Evolutionary conservation across 2,329 filamentous ascomycete genomes (phyloP), one percentile per base, ranked within the genome.

Genomic region (Capronia americana): DNA sequence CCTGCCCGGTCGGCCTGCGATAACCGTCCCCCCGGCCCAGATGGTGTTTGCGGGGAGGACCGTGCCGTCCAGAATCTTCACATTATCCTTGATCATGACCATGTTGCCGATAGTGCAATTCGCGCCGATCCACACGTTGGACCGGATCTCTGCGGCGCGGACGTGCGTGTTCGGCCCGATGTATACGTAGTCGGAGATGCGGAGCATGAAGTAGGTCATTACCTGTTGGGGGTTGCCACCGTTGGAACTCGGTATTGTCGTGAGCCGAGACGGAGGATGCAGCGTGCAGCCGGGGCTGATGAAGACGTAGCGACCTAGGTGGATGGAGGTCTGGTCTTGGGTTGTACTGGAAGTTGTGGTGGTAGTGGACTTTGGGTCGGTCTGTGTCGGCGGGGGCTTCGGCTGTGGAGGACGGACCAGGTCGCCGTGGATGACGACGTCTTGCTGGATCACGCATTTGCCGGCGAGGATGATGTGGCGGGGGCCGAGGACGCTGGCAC

Each of bases 381-480:
- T 78, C 1, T 78, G 70, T 65, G 65, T 32, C 4, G 68, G 59
- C 20, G 71, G 28, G n/a, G 71, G 32, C 38, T 58, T 68, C 59
- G 50, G 1, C 86, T 88, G 72, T 81, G 88, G 76, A 76, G 87
- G 60, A 74, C 82, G 87, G 51, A 90, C 86, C 20, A 99, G 87
- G 76, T 99, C 95, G 53, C 94, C 95, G 56, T 95, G 90, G 76
- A 99, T 92, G 79, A 95, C 93, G 73, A 93, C 94, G 76, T 97
- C 93, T 69, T 93, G 90, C 84, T 97, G 93, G 75, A 99, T 96
- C 69, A 98, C 92, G 0, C 93, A 96, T 80, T 92, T 96, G 70
- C 95, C 95, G 73, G 93, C 95, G 1, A 99, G 90, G 79, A 97
- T 97, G 80, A 99, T 98, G 81, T 98, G 96, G 73, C 96, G 93